Evolutionary conservation across 345 rosid species (phyloP).

Genomic region (Isatis tinctoria): DNA sequence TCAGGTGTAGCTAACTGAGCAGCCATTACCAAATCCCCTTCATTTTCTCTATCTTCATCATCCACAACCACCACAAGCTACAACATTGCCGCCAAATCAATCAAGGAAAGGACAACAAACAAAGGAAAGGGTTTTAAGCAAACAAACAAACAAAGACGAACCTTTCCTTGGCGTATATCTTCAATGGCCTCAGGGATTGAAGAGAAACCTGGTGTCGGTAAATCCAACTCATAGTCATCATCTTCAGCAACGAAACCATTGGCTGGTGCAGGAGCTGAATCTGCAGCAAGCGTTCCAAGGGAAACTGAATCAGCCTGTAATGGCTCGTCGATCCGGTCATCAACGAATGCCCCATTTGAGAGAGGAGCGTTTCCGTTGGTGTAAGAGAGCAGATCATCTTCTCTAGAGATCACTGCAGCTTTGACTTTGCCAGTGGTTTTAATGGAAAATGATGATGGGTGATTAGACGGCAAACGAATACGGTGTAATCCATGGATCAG

Average conservation of each 20-base stretch:
- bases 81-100: constrained; percentile 20
- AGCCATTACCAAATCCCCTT: constrained; percentile 92
- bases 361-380: constrained; percentile 34
- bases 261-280: constrained; percentile 33
- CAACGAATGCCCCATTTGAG: constrained; percentile 24
- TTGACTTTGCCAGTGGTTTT: constrained; percentile 40
- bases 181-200: constrained; percentile 83
- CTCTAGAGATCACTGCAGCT: constrained; percentile 56
- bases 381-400: constrained; percentile 51
- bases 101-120: neutral
- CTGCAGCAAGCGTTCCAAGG: constrained; percentile 46
- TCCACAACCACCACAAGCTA: constrained; percentile 93
- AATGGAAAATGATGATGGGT: constrained; percentile 25
- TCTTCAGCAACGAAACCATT: constrained; percentile 44
- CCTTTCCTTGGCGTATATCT: constrained; percentile 93
- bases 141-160: constrained; percentile 22
- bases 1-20: constrained; percentile 82
- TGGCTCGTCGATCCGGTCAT: constrained; percentile 25
- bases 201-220: constrained; percentile 68
- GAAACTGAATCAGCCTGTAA: constrained; percentile 40
- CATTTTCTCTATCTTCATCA: constrained; percentile 94
- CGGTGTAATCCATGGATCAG: constrained; percentile 40
- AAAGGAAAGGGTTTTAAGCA: neutral
- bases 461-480: constrained; percentile 32
- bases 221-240: constrained; percentile 71